Evolutionary conservation across 139 green algal genomes (phyloP), one percentile per base, ranked within the genome.

Genomic region (Pycnococcus provasolii): DNA sequence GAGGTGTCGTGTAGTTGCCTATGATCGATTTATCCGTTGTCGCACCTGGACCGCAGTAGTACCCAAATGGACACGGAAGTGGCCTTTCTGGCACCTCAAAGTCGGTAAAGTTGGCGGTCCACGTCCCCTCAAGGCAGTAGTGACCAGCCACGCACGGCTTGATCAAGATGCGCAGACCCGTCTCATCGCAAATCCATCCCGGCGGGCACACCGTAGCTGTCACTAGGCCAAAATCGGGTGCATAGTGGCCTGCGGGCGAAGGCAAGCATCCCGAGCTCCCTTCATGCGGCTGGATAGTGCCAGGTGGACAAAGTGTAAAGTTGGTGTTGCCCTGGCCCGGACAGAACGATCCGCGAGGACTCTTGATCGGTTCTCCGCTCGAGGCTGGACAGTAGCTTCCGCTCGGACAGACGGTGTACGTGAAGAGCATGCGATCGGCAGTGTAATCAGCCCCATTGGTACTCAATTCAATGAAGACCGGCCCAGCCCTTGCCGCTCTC

Each of bases 71-170:
- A 53, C 64, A 71, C 42, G 64, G 64, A 11, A 71, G 11, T 4
- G 64, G 64, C 53, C 64, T 40, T 53, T 62, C 51, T 4, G 64
- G 26, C 8, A 42, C 40, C 6, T 11, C 40, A 53, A 71, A 71
- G 42, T 62, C 39, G 4, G 64, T 71, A 53, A 71, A 71, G 64
- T 71, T 62, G 2, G 51, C 11, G 40, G 64, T 71, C 5, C 64
- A 39, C 42, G 64, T 71, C 40, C 64, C 64, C 6, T 62, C 64
- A 13, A 71, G 11, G 52, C 64, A 71, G 42, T 64, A 71, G 52
- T 71, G 64, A 53, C 64, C 64, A 5, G 64, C 52, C 40, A 53
- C 52, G 40, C 64, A 71, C 15, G 57, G n/a, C 64, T 71, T 71
- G 64, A 2, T 53, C 9, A 9, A 11, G 13, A 37, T 9, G 3